Evolutionary conservation across 805 yeast genomes (phyloP).

Genomic region (Yarrowia sp.): DNA sequence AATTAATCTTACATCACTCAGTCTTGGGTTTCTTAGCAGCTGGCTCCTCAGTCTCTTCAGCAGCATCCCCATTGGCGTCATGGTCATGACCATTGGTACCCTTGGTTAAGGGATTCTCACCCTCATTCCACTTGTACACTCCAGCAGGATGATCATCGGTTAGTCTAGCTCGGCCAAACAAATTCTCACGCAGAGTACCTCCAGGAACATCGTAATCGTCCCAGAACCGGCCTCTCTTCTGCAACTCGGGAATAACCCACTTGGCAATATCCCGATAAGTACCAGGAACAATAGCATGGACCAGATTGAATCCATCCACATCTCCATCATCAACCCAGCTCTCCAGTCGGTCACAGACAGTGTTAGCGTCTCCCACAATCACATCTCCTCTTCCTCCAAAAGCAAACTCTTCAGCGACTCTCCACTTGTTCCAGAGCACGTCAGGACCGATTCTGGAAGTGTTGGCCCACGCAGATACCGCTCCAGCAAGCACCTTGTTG

Average conservation of each 20-base stretch:
- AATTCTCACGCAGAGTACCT: conserved; percentile 43
- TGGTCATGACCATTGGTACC: background rate
- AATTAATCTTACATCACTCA: background rate
- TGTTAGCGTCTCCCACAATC: conserved; percentile 41
- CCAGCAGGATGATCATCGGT: conserved; percentile 30
- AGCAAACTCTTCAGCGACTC: conserved; percentile 40
- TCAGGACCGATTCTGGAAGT: conserved; percentile 34
- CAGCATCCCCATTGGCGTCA: background rate
- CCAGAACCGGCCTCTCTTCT: conserved; percentile 41
- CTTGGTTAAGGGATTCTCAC: background rate
- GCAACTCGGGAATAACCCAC: conserved; percentile 42
- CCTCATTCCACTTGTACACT: background rate
- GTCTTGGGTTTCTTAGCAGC: background rate
- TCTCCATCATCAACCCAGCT: conserved; percentile 43
- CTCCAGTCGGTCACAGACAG: conserved; percentile 45
- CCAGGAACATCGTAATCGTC: conserved; percentile 41
- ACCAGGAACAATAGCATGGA: conserved; percentile 43
- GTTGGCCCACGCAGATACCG: conserved; percentile 42
- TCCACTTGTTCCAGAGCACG: conserved; percentile 34
- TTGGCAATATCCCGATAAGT: conserved; percentile 44
- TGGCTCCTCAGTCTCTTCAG: background rate
- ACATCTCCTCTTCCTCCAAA: conserved; percentile 39
- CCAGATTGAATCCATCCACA: conserved; percentile 47
- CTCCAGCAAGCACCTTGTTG: conserved; percentile 40
- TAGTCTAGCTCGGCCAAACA: conserved; percentile 32